Evolutionary conservation across 352 stramenopile genomes (phyloP).

Genomic region (Pythium sp.): DNA sequence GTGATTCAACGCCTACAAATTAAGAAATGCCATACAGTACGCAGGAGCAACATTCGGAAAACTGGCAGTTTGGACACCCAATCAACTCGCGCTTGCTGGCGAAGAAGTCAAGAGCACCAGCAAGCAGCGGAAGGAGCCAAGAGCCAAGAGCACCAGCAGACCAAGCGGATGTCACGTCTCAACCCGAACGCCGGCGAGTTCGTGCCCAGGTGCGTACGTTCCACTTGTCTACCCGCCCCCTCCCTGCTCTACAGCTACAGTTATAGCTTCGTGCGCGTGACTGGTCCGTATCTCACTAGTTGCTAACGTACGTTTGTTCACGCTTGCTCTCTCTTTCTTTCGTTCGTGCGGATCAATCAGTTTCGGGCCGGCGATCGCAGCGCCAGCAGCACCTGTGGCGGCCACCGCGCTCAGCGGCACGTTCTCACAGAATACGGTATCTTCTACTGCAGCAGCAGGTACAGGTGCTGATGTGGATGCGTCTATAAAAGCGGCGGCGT

Average conservation of each 20-base stretch:
- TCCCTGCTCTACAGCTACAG: not conserved
- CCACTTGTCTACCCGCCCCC: slow-evolving; percentile 3
- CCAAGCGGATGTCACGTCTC: slow-evolving; percentile 38
- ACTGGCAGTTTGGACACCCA: not conserved
- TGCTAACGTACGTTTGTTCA: not conserved
- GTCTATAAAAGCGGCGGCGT: not conserved
- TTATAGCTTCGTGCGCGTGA: not conserved
- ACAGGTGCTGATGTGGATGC: not conserved
- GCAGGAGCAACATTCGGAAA: not conserved
- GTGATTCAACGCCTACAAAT: too few relatives aligned
- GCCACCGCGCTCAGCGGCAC: not conserved
- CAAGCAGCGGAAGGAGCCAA: not conserved
- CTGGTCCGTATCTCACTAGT: not conserved
- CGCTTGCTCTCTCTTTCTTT: not conserved
- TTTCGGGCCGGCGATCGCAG: not conserved
- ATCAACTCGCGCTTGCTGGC: not conserved
- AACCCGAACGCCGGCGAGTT: slow-evolving; percentile 85
- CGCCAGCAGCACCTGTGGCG: slow-evolving; percentile 14
- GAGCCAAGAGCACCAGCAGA: not conserved
- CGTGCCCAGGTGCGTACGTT: slow-evolving; percentile 60
- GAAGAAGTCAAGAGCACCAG: not conserved
- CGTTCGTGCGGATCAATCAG: not conserved
- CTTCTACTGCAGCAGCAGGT: not conserved
- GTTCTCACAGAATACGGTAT: not conserved
- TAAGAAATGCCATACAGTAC: not conserved